Base-by-base conservation (phyloP, 805 yeast species). In the Saccharomycopsis oosterbeekiorum region DNA sequence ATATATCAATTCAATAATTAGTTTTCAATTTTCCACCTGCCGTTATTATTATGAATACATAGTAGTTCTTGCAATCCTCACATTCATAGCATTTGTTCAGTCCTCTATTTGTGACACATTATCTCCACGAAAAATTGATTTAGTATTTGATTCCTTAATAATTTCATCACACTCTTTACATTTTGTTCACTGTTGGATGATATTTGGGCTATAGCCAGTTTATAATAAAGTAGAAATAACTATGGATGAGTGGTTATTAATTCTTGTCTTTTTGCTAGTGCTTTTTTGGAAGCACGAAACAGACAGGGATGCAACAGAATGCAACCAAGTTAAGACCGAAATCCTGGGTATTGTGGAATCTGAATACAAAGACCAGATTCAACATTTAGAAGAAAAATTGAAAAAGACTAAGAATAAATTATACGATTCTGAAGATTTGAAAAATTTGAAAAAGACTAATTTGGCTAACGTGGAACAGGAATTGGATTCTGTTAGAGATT, bases 211-310 rank as follows among this genome's bases (percentile, higher is more conserved):
- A 21, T 37, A 37, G 41, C 41, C 15, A 14, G 4, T 37, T 37
- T 36, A 36, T 36, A 8, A 8, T 36, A 10, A 12, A 37, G 11
- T 12, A 5, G n/a, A 29, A 21, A 55, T 1, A 39, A 17, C 12
- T 21, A 59, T 59, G 56, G 61, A 59, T 9, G 47, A 34, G 17
- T 59, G 61, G 61, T 21, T 59, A 42, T 29, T 59, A 54, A 55
- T 34, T 10, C 41, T 54, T 17, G 34, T 41, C 34, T 10, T 37
- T 17, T 17, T 54, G 19, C 40, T 59, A 17, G 50, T 41, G 17
- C 11, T 59, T n/a, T 42, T 39, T 34, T 57, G 55, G 54, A 59
- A 55, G 19, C 24, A 57, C 4, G 61, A 59, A 47, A 55, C 61
- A 12, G 55, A 55, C 12, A n/a, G 21, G n/a, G 37, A 40, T 42